These are phyloP conservation scores for Penicillium angulare DNA, from an alignment of 495 filamentous ascomycete species.

Conservation along the genomic window DNA sequence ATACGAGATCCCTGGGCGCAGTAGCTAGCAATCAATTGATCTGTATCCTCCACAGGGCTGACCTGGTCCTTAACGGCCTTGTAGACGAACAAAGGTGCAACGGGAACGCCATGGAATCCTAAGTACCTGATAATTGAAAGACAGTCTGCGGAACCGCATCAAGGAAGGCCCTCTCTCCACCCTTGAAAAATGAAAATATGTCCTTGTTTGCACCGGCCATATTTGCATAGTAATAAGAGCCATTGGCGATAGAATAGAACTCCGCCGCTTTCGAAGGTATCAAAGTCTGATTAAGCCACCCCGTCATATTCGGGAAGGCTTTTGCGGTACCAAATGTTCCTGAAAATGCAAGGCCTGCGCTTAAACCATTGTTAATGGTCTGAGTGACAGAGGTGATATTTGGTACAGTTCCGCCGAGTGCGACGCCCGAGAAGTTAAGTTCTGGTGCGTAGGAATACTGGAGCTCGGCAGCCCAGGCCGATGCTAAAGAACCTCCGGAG, in stretches of 20 bases:
- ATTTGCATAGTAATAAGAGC: background rate
- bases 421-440: constrained; percentile 39
- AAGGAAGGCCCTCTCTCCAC: background rate
- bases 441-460: constrained; percentile 52
- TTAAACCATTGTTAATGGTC: constrained; percentile 9
- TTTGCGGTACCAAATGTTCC: constrained; percentile 12
- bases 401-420: constrained; percentile 39
- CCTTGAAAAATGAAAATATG: background rate
- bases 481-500: constrained; percentile 49
- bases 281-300: constrained; percentile 3
- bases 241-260: background rate
- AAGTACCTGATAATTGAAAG: constrained; percentile 13
- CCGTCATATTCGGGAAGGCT: constrained; percentile 14
- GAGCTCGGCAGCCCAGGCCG: constrained; percentile 47
- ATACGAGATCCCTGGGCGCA: constrained; percentile 22
- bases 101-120: constrained; percentile 28
- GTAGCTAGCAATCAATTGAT: constrained; percentile 39
- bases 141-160: background rate
- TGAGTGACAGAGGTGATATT: constrained; percentile 14
- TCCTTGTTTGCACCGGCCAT: background rate
- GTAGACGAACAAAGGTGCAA: constrained; percentile 49
- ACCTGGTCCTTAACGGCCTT: constrained; percentile 50
- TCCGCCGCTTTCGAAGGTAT: background rate
- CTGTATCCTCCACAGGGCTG: constrained; percentile 38
- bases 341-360: constrained; percentile 9